phyloP scores from a whole-genome alignment of 805 yeast genomes.

The Myxozyma udenii region DNA sequence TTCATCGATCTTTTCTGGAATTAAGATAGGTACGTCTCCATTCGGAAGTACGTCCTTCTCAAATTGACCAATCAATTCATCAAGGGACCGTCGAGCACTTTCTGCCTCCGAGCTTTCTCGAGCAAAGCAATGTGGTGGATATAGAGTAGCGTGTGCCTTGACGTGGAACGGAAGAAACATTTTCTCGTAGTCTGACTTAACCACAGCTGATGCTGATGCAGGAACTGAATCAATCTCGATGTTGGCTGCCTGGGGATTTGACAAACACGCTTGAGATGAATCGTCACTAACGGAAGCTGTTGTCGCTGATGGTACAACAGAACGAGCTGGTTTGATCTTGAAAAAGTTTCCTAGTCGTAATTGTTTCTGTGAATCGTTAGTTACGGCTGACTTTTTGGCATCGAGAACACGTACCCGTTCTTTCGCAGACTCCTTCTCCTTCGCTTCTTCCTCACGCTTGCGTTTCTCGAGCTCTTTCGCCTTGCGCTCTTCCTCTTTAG shows the following conservation, averaged over 20 bases:
- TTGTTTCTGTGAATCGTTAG: constrained; percentile 10
- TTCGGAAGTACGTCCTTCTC: background rate
- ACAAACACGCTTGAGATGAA: too few relatives aligned
- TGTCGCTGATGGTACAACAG: too few relatives aligned
- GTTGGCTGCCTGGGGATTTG: too few relatives aligned
- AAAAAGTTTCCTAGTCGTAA: constrained; percentile 25
- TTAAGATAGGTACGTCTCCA: background rate
- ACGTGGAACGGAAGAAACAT: constrained; percentile 38
- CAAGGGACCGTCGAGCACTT: constrained; percentile 1
- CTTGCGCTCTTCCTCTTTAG: constrained; percentile 14
- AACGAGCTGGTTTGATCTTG: constrained; percentile 6
- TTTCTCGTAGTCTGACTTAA: constrained; percentile 33
- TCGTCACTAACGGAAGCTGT: background rate
- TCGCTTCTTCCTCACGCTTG: constrained; percentile 2
- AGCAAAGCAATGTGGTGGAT: constrained; percentile 17
- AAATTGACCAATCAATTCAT: constrained; percentile 2
- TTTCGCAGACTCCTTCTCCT: constrained; percentile 9
- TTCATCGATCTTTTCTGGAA: constrained; percentile 1
- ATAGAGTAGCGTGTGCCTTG: constrained; percentile 32
- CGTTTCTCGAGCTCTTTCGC: constrained; percentile 5
- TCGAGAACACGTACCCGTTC: background rate
- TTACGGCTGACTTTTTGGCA: too few relatives aligned
- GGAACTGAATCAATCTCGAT: too few relatives aligned
- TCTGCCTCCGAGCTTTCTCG: constrained; percentile 1
- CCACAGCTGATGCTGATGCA: constrained; percentile 2